phyloP scores from a whole-genome alignment of 495 filamentous ascomycete species.

The Hyaloscypha variabilis region DNA sequence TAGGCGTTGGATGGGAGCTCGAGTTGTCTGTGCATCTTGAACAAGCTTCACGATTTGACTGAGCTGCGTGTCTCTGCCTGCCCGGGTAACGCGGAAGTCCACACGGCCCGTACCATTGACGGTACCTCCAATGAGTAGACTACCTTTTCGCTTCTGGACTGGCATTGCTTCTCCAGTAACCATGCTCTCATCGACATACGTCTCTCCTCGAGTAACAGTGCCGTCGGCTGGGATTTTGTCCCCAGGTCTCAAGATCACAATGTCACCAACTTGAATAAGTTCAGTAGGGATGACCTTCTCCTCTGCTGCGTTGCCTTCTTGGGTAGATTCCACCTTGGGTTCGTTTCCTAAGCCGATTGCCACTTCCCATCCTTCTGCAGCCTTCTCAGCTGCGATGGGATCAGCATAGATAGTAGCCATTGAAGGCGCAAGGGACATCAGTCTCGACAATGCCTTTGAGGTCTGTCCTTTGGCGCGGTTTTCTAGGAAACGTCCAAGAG shows the following conservation, averaged over 20 bases:
- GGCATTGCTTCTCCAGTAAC: slow-evolving; percentile 96
- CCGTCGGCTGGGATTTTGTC: slow-evolving; percentile 98
- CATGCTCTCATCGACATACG: slow-evolving; percentile 97
- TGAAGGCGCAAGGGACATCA: slow-evolving; percentile 94
- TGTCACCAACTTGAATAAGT: slow-evolving; percentile 90
- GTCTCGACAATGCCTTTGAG: slow-evolving; percentile 86
- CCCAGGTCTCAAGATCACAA: slow-evolving; percentile 89
- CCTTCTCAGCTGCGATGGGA: slow-evolving; percentile 89
- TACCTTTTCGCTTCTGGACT: slow-evolving; percentile 82
- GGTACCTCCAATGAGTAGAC: slow-evolving; percentile 86
- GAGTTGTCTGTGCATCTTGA: slow-evolving; percentile 91
- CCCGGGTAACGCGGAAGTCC: slow-evolving; percentile 91
- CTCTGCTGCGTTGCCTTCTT: slow-evolving; percentile 63
- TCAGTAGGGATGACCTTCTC: slow-evolving; percentile 90
- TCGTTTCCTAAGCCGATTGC: slow-evolving; percentile 38
- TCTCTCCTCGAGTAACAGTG: slow-evolving; percentile 81
- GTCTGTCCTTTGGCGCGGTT: slow-evolving; percentile 97
- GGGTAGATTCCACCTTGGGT: slow-evolving; percentile 40
- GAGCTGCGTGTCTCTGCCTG: slow-evolving; percentile 92
- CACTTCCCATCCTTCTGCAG: slow-evolving; percentile 74
- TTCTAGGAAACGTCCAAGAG: slow-evolving; percentile 88
- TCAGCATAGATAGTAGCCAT: slow-evolving; percentile 99
- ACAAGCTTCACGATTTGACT: slow-evolving; percentile 98
- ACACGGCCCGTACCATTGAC: slow-evolving; percentile 91
- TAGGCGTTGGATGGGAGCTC: slow-evolving; percentile 93